Evolutionary conservation across 305 asterid genomes (phyloP), one percentile per base, ranked within the genome.

Genomic region (Fraxinus paxiana): DNA sequence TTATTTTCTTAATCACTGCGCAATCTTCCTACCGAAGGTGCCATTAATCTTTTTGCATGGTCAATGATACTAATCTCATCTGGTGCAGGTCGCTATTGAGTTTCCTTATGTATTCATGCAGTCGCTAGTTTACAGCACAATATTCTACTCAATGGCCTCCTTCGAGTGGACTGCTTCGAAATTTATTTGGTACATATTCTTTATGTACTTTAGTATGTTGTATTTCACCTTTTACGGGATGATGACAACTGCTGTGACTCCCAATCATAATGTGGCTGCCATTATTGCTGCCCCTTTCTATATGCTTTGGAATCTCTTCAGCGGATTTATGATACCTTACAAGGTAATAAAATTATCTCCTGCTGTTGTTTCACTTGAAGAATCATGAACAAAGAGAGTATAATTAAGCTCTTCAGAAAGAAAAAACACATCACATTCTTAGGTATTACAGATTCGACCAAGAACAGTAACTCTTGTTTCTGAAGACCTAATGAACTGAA

Each of bases 181-280:
- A 82, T 89, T 94, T 77, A 18, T 92, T 78, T 91, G 94, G 94
- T 94, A 92, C 91, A 82, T 81, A 31, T 92, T 88, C 85, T 91
- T 92, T 73, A 95, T 92, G 96, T 95, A 88, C 89, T 94, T 90
- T 82, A 91, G 98, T 3, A 90, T 92, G 94, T 80, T 92, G 84
- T 95, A 94, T 86, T 95, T 95, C 94, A 95, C 99, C 85, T 90
- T 90, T 31, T 95, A 91, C 37, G 99, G 99, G 83, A 95, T 95
- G 99, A 95, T 95, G 99, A 95, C 98, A 30, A 92, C 98, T 69
- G 97, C 99, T 0, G 94, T 91, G 85, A 91, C 99, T 0, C 99
- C 99, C 86, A 95, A 95, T 86, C 98, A 94, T 88, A 91, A 95
- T 5, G 94, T 95, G 63, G 97, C 98, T 20, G 94, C 97, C 82